Evolutionary conservation across 176 grass and related monocot species (phyloP).

Genomic region (Carex littledalei): DNA sequence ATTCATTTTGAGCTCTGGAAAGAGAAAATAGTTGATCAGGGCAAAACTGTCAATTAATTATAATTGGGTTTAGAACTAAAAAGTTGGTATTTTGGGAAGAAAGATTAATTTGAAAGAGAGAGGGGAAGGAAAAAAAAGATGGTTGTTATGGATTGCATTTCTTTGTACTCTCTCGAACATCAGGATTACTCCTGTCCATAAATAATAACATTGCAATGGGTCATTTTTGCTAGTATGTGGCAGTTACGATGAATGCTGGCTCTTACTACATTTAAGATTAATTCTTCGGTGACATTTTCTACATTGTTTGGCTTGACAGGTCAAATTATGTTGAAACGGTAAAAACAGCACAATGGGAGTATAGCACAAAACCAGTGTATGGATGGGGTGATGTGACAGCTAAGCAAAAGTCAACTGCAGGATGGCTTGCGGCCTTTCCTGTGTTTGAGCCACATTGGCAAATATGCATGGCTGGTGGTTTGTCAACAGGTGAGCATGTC

Average conservation of each 20-base stretch:
- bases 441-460: constrained; percentile 99
- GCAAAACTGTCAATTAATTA: not conserved
- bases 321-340: constrained; percentile 91
- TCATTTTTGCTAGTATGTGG: too few species aligned
- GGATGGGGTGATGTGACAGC: constrained; percentile 78
- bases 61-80: not conserved
- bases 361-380: constrained; percentile 79
- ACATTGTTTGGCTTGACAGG: constrained; percentile 31
- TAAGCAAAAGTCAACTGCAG: constrained; percentile 82
- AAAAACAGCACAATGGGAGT: constrained; percentile 90
- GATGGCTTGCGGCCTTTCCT: constrained; percentile 91
- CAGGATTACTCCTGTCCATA: too few species aligned
- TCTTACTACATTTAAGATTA: too few species aligned
- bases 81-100: not conserved
- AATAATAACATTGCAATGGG: too few species aligned
- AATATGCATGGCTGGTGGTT: constrained; percentile 85
- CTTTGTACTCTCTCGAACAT: too few species aligned
- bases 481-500: constrained; percentile 72
- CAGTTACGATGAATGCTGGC: too few species aligned
- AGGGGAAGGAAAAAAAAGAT: too few species aligned
- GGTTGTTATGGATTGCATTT: too few species aligned
- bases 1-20: not conserved
- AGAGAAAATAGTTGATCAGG: not conserved
- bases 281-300: not conserved
- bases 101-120: too few species aligned